Percentiles rank a stretch among this genome's conserved stretches.
These are phyloP conservation scores for Magnusiomyces ingens DNA, from an alignment of 1,139 yeast genomes.

Conservation along the genomic window DNA sequence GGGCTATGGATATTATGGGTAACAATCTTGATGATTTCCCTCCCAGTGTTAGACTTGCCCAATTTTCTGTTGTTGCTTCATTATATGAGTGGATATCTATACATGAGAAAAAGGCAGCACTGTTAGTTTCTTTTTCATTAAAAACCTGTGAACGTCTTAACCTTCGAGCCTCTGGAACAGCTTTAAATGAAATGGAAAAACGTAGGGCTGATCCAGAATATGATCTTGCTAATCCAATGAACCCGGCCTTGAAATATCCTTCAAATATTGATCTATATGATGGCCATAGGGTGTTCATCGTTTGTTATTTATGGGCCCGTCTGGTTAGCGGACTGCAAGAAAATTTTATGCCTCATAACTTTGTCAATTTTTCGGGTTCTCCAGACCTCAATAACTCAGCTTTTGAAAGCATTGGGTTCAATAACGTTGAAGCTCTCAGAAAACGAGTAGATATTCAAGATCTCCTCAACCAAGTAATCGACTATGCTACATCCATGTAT, in stretches of 20 bases:
- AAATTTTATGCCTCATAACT: neutral
- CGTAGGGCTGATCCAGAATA: too few relatives aligned
- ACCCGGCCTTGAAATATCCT: neutral
- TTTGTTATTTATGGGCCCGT: neutral
- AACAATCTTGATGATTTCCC: neutral
- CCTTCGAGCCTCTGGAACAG: neutral
- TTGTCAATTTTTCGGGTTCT: neutral
- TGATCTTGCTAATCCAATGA: too few relatives aligned
- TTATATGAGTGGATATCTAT: neutral
- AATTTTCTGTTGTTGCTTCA: neutral
- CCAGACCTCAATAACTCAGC: neutral
- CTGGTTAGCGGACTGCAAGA: neutral
- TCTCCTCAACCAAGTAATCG: neutral
- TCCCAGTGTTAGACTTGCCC: neutral
- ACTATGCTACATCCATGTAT: neutral
- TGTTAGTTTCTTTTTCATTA: neutral
- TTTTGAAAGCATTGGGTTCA: neutral
- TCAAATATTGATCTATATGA: neutral
- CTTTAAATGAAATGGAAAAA: neutral
- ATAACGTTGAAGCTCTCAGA: neutral
- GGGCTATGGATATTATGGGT: neutral
- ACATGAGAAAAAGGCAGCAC: neutral
- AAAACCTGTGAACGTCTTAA: neutral
- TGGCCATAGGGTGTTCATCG: neutral
- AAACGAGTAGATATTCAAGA: slow-evolving; percentile 1